Conservation (phyloP, 768 basidiomycete species). For the Boletus patriciae region DNA sequence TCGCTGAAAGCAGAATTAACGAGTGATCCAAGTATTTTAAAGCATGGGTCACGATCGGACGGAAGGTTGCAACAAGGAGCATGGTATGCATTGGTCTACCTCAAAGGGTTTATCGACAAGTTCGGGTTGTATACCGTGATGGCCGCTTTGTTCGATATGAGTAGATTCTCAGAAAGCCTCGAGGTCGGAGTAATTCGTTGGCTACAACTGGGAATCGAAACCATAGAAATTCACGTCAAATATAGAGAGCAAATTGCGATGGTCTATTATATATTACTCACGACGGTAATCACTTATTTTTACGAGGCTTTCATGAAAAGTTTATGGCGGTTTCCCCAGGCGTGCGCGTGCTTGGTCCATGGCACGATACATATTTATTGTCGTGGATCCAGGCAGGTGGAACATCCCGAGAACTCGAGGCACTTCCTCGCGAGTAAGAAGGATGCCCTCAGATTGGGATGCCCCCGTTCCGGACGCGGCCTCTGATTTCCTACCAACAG, state of each 20-base stretch:
- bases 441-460: slow-evolving; percentile 31
- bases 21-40: neutral
- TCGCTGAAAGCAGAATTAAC: neutral
- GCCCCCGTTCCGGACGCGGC: neutral
- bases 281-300: neutral
- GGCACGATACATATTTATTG: slow-evolving; percentile 59
- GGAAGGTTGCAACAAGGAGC: neutral
- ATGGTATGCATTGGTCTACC: neutral
- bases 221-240: neutral
- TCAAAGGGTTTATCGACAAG: neutral
- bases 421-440: slow-evolving; percentile 55
- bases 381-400: slow-evolving; percentile 43
- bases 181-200: neutral
- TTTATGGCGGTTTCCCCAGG: slow-evolving; percentile 17
- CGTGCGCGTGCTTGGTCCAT: slow-evolving; percentile 54
- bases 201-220: neutral
- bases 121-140: neutral
- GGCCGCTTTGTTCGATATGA: neutral
- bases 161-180: neutral
- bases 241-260: slow-evolving; percentile 11
- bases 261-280: slow-evolving; percentile 14
- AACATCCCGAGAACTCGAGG: slow-evolving; percentile 50
- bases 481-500: neutral
- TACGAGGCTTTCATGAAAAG: neutral
- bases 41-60: neutral